A percentile compares a stretch with the other conserved stretches of the same genome.
Evolutionary conservation across 495 filamentous ascomycete genomes (phyloP).

Genomic region (Penicillium nucicola): DNA sequence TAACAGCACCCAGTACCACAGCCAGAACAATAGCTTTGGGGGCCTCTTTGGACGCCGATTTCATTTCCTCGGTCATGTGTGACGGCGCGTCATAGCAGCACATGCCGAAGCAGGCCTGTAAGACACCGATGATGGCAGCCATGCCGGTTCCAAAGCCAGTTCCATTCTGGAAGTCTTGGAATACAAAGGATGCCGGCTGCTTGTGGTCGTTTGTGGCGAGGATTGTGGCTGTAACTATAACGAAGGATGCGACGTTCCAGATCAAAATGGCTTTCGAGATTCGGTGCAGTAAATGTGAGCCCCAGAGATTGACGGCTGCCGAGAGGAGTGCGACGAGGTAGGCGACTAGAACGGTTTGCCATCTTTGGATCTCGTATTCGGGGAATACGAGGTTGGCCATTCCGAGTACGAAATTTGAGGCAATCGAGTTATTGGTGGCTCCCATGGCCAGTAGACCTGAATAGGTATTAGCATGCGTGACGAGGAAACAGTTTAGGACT

Average conservation of each 20-base stretch:
- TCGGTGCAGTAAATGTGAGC: conserved; percentile 48
- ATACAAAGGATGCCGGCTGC: conserved; percentile 54
- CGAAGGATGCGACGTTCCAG: conserved; percentile 54
- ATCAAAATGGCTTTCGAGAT: conserved; percentile 49
- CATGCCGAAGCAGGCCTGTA: conserved; percentile 59
- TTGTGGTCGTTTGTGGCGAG: conserved; percentile 54
- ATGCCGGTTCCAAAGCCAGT: conserved; percentile 51
- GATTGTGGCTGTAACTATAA: conserved; percentile 49
- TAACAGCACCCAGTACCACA: conserved; percentile 48
- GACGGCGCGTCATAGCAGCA: conserved; percentile 47
- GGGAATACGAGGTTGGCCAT: conserved; percentile 53
- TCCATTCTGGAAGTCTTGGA: conserved; percentile 54
- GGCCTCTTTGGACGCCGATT: conserved; percentile 46
- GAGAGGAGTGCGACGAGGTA: conserved; percentile 45
- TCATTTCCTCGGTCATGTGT: conserved; percentile 53
- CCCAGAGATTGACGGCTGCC: conserved; percentile 47
- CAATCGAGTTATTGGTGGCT: conserved; percentile 55
- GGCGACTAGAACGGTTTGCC: conserved; percentile 55
- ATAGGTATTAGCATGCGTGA: neutral
- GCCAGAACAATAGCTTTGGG: conserved; percentile 55
- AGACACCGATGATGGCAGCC: conserved; percentile 51
- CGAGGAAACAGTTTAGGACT: neutral
- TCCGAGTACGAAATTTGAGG: conserved; percentile 53
- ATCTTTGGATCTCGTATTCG: conserved; percentile 50
- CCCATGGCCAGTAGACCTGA: conserved; percentile 55